Base-by-base conservation (phyloP, 1,139 yeast genomes). In the Kurtzmaniella quercitrusa region DNA sequence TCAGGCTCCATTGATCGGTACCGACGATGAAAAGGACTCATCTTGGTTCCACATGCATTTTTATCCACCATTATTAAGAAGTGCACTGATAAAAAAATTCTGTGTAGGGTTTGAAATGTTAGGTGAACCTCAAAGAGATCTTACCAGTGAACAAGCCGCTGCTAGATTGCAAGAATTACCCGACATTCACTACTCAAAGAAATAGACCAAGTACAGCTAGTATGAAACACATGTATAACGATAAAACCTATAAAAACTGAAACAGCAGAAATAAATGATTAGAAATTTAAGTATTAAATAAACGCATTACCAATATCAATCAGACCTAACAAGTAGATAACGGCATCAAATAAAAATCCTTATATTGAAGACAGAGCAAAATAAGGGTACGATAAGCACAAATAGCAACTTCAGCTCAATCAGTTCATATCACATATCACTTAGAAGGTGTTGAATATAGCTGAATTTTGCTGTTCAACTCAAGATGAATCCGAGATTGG, bases 21-120 rank as follows among this genome's bases (percentile, higher is more conserved):
- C 65, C 19, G 65, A 68, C 11, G 69, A 63, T 25, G 66, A 66
- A 38, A 57, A 55, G 40, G 62, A 70, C 4, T 56, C 66, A 31
- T 76, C 83, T 46, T 86, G 87, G 79, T 79, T 85, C 63, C 88
- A 84, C 53, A 78, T 84, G 73, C 90, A 85, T 62, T 85, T 85
- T 61, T 85, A 84, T 59, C 93, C 93, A 34, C 93, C 93, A 12
- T 69, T 85, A 52, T 70, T 85, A 54, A 72, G 93, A 50, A 78
- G 86, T 12, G 90, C 91, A 16, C 79, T 89, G 1, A 89, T 85
- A 11, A 77, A 81, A 59, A 85, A 85, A 63, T 85, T 85, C 64
- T 72, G 84, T 57, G 91, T 84, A 37, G 93, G 91, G 1, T 83
- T 83, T 56, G 91, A 85, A 63, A 70, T 85, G 81, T 71, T 85